Evolutionary conservation across 108 stramenopile species (phyloP), one percentile per base, ranked within the genome.

Genomic region (Aureococcus anophagefferens): DNA sequence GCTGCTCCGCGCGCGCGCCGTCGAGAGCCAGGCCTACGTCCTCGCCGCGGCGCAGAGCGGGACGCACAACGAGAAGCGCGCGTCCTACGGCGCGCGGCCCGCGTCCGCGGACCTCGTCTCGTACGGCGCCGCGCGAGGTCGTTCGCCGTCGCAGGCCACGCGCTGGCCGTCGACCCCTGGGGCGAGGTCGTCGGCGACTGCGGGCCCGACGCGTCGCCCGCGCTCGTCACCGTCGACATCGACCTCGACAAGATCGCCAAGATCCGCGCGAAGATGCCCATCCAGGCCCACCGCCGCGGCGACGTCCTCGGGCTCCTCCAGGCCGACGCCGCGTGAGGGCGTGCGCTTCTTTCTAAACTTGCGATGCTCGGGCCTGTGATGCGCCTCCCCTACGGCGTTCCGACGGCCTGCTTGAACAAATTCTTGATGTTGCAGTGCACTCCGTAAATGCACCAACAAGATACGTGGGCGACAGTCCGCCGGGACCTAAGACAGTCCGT

Each of bases 1-100:
- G 29, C 77, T 95, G 44, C 74, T 95, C 25, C 72, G 82, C 78
- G 94, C 95, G 33, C 83, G 97, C 7, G 97, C 97, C 13, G 91
- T 96, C 44, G 97, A 98, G 84, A 91, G 73, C 63, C 97, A 98
- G 72, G 92, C 89, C 65, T 96, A 91, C 72, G 90, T 98, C 30
- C 37, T 98, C 5, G 97, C 97, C 7, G 93, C 97, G n/a, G 97
- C 97, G 4, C 97, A 98, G 67, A 80, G 68, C 46, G 96, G 96
- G 16, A 68, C 72, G 67, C 93, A 93, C 81, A 93, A 94, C 79
- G 79, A 73, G 30, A 93, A 87, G 68, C 71, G 95, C 65, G 74
- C 81, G 65, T 91, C 90, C 68, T 96, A 89, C 81, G 93, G 93
- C n/a, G n/a, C n/a, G n/a, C n/a, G n/a, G n/a, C n/a, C n/a, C n/a